Base-by-base conservation (phyloP, 2,329 filamentous ascomycete species). In the Tolypocladium inflatum region DNA sequence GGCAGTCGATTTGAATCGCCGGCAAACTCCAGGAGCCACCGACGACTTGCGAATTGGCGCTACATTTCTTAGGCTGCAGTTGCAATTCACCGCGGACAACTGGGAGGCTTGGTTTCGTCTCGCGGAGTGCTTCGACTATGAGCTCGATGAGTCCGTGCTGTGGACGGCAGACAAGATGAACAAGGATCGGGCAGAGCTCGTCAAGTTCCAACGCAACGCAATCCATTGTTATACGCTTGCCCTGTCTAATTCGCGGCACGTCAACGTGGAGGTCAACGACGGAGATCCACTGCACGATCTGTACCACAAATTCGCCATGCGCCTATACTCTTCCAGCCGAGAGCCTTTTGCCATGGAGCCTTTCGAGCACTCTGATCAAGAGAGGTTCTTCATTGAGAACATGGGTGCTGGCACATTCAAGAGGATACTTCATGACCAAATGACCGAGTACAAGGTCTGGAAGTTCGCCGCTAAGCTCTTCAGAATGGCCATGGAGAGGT, bases 151-250 rank as follows among this genome's bases (percentile, higher is more conserved):
- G 70, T 84, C 87, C 8, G 89, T 95, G 6, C 83, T 92, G 6
- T 96, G 91, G 91, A 89, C 87, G 23, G 89, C 91, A 1, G 91
- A 96, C 64, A 96, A 95, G 72, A 87, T 96, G 73, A 96, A 96
- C 73, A 93, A 89, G 68, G 87, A 88, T 65, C 85, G 88, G 57
- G 75, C 78, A 4, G 90, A 95, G 59, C 73, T 96, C 51, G 81
- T 91, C 30, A 85, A 84, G 55, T 82, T 89, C 60, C 90, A 96
- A 70, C 84, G 90, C 38, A 85, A 84, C 65, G 87, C 90, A 1
- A 92, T 96, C 52, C 90, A 96, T 70, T 93, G 90, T 68, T 90
- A 89, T 65, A 83, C 80, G 0, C 74, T 85, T 43, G 82, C 82
- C 0, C 66, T 85, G 17, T 85, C 82, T 0, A 78, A 84, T 61